Evolutionary conservation across 2,329 filamentous ascomycete genomes (phyloP), one percentile per base, ranked within the genome.

Genomic region (Diplodia scrobiculata): DNA sequence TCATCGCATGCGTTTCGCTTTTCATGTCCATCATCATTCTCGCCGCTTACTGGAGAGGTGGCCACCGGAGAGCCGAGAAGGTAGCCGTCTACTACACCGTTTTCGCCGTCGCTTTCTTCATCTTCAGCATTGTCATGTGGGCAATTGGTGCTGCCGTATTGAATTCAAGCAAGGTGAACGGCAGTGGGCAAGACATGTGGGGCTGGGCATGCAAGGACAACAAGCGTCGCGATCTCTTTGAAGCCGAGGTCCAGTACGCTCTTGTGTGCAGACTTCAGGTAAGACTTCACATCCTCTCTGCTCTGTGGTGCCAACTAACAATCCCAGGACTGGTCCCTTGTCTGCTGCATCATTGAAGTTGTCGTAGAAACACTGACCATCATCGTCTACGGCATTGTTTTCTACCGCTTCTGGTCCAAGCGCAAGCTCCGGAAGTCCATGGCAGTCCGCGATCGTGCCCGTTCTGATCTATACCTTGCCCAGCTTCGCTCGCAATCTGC

Each of bases 401-500:
- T 98, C 84, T 98, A 96, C 84, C 91, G 95, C 72, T 96, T 96
- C 85, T 97, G 93, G 87, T 92, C 91, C 71, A 99, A 98, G 86
- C 90, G 92, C 77, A 90, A 91, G 77, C 91, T 99, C 69, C 89
- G 90, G 80, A 98, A 97, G 85, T 93, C 92, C 69, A 99, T 99
- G 95, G 91, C 96, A 77, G 84, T 91, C 76, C 92, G 95, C 73
- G 95, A 99, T 84, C 90, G 91, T 75, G 95, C 95, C 70, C 91
- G 95, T 69, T 94, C 91, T 68, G 93, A 98, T 77, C 87, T 99
- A 70, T 98, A 98, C 83, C 91, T 98, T 69, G 92, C 81, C 17
- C 81, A 83, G 66, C 79, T 83, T 17, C 80, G 80, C 66, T 79
- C 87, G 21, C 93, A 98, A 81, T 96, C 92, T 29, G 93, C 92